Base-by-base conservation (phyloP, 805 yeast genomes). In the Ogataea dorogensis region DNA sequence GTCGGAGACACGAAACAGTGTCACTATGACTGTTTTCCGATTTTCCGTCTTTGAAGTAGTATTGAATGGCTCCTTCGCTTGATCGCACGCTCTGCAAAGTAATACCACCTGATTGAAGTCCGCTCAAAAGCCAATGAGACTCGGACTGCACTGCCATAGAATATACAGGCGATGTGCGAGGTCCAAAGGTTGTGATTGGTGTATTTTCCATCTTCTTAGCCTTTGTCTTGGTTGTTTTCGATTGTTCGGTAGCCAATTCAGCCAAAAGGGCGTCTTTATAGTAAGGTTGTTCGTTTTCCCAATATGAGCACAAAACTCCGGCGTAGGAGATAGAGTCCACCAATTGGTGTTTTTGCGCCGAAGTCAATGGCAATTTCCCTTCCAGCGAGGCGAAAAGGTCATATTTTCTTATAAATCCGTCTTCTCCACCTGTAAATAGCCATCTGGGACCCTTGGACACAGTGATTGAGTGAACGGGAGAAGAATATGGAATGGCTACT, bases 211-310 rank as follows among this genome's bases (percentile, higher is more conserved):
- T 68, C 32, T 50, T 48, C 26, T 50, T 49, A 28, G 38, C 32
- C 40, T 46, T 48, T n/a, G 35, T 31, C 26, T 47, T 44, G 17
- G 49, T 31, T 16, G 19, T 24, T 13, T 42, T 44, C 24, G 30
- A 24, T 21, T 50, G 52, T 17, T 51, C 56, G 14, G 43, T 25
- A 3, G 36, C 40, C n/a, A 54, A 25, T 17, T 44, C 49, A 2
- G 44, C 35, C 31, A 53, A 22, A 48, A 60, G 54, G 41, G 68
- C 67, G 40, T 70, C 54, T 43, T 65, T 66, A 20, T 68, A 61
- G 38, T 77, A 65, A 0, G 98, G 97, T 51, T 88, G 86, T 63
- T 93, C 98, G 59, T 93, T 93, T 54, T 91, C 98, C 96, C 97
- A 93, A 64, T 87, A 91, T 0, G 93, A 81, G 11, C 73, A 56